Evolutionary conservation across 345 rosid genomes (phyloP), one percentile per base, ranked within the genome.

Genomic region (Excoecaria cochinchinensis): DNA sequence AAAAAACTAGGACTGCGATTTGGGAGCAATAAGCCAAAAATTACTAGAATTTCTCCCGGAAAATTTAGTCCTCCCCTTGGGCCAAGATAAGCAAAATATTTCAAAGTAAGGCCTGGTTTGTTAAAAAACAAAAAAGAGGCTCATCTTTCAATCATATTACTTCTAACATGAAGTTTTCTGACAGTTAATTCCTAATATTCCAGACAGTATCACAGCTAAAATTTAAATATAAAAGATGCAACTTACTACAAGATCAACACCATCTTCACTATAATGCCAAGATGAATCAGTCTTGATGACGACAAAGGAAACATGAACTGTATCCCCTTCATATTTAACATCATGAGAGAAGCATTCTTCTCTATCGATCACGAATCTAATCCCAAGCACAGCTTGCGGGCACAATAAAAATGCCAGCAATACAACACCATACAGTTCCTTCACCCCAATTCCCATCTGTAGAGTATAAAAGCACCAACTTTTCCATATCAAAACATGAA

Each of bases 241-340:
- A 65, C 69, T 42, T 42, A 65, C 69, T 13, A 65, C 69, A 5
- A 65, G 22, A 11, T 65, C 69, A 65, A 65, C 69, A 44, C 69
- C 69, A 19, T 65, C 69, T 65, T 65, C 69, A 21, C 31, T 65
- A 65, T 65, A 65, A 40, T 65, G 69, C 69, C 69, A 65, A 65
- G 69, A 5, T 0, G 69, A 65, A 42, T 65, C 69, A 19, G 69
- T 42, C 69, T 65, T 65, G 52, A 65, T 22, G 7, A 65, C 69
- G 44, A 65, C 69, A 65, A 17, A 65, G 52, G 69, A 65, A 65
- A 65, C 25, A 65, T 65, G 69, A 65, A 65, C 69, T 19, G 69
- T 65, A 65, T 65, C 69, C 21, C 69, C 69, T 65, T 65, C 69
- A 65, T 65, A 65, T 65, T 65, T 65, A 16, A 65, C 69, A 40